Base-by-base conservation (phyloP, 176 grass and related monocot genomes). In the Poa annua region DNA sequence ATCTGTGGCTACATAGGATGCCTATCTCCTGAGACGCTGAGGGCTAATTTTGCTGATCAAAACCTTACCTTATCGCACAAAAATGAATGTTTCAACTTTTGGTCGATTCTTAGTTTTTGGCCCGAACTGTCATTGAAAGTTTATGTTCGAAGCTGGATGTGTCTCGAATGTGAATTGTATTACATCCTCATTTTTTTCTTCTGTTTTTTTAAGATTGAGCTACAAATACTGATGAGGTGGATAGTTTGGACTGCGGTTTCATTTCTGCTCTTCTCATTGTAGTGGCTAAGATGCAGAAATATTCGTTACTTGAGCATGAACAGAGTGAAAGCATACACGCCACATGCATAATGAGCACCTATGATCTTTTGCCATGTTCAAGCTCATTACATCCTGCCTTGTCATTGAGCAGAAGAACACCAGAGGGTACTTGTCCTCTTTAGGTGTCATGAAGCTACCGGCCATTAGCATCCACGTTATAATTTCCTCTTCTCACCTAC, bases 371-470 rank as follows among this genome's bases (percentile, higher is more conserved):
- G 34, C 38, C 10, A 68, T 39, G 71, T 21, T 49, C 48, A 76
- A 57, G 59, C 41, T 10, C 41, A 10, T 44, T 44, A 44, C 8
- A 39, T 39, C 3, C 38, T 36, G 4, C 3, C 5, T 36, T 36
- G 35, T 36, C 35, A 36, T 5, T 5, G 35, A 36, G 35, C 3
- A 36, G 5, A 36, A 36, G 5, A 36, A 36, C 5, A 36, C 29
- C 29, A 29, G 29, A 29, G 29, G 29, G 29, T 29, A 29, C 29
- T 29, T 29, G 29, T 36, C 5, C 35, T 36, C 78, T 80, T 80
- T 67, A 36, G 45, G 20, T 69, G 63, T 39, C n/a, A 39, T 54
- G 13, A 81, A 81, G 47, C 79, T 69, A 81, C 33, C n/a, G 6
- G 4, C 63, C 78, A 69, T 54, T 54, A 26, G 64, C 32, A 9